Evolutionary conservation across 2,329 filamentous ascomycete genomes (phyloP).

Genomic region (Tolypocladium amazonense): DNA sequence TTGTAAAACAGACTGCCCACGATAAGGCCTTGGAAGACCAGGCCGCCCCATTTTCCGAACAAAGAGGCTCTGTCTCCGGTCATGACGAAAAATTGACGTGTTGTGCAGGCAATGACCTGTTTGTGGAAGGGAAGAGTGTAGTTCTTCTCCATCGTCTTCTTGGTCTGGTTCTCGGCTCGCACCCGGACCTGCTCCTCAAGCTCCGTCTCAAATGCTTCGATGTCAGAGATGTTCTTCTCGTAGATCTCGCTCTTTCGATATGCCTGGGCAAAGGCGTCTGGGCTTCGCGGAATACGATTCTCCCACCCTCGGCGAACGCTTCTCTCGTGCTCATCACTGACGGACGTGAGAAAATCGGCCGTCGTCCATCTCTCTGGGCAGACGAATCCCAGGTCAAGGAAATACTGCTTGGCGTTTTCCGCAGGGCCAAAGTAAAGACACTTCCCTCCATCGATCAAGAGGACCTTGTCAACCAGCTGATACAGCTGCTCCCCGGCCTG

Average conservation of each 20-base stretch:
- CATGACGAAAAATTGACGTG: slow-evolving; percentile 71
- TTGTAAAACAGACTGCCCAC: slow-evolving; percentile 74
- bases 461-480: slow-evolving; percentile 62
- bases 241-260: slow-evolving; percentile 56
- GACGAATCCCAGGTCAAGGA: slow-evolving; percentile 59
- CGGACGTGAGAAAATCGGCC: slow-evolving; percentile 66
- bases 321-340: slow-evolving; percentile 64
- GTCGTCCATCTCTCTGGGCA: slow-evolving; percentile 63
- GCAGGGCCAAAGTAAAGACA: slow-evolving; percentile 62
- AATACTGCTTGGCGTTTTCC: slow-evolving; percentile 55
- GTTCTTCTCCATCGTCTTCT: slow-evolving; percentile 54
- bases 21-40: slow-evolving; percentile 63
- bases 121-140: slow-evolving; percentile 68
- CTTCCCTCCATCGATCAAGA: slow-evolving; percentile 62
- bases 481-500: slow-evolving; percentile 58
- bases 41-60: slow-evolving; percentile 71
- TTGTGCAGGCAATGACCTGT: slow-evolving; percentile 60
- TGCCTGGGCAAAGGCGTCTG: slow-evolving; percentile 53
- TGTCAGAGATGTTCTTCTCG: slow-evolving; percentile 47
- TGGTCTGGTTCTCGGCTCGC: slow-evolving; percentile 50
- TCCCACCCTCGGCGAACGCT: slow-evolving; percentile 57
- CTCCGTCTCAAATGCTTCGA: slow-evolving; percentile 54
- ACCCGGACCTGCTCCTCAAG: slow-evolving; percentile 34
- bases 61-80: slow-evolving; percentile 65
- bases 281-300: slow-evolving; percentile 54